Evolutionary conservation across 2,329 filamentous ascomycete species (phyloP).

Genomic region (Aspergillus brunneoviolaceus): DNA sequence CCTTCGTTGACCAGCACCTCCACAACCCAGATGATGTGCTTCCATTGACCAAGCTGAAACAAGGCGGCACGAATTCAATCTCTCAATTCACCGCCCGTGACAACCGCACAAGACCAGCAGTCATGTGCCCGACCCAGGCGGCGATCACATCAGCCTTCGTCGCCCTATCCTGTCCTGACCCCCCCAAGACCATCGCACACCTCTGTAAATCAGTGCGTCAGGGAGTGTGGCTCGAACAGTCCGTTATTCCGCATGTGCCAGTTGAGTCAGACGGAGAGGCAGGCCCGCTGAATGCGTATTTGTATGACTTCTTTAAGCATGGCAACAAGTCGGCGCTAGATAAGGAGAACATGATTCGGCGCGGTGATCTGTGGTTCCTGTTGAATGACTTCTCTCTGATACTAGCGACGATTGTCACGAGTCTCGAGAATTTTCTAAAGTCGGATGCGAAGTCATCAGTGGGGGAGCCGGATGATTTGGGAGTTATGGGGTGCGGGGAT

Average conservation of each 20-base stretch:
- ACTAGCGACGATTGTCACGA: conserved; percentile 37
- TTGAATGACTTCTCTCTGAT: conserved; percentile 65
- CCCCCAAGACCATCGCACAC: conserved; percentile 64
- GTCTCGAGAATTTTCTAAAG: conserved; percentile 34
- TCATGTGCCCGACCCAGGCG: conserved; percentile 19
- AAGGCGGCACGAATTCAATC: conserved; percentile 36
- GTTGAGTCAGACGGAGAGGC: conserved; percentile 58
- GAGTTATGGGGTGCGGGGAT: conserved; percentile 32
- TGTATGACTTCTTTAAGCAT: conserved; percentile 76
- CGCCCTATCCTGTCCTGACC: conserved; percentile 63
- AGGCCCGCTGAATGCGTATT: conserved; percentile 43
- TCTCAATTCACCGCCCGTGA: background rate
- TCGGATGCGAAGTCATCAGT: conserved; percentile 6
- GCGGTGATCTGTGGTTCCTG: conserved; percentile 69
- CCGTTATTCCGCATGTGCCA: conserved; percentile 67
- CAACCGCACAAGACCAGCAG: background rate
- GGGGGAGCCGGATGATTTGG: conserved; percentile 18
- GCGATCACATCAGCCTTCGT: conserved; percentile 65
- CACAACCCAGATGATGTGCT: conserved; percentile 54
- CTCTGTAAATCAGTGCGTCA: conserved; percentile 64
- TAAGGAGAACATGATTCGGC: conserved; percentile 64
- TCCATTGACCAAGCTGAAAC: conserved; percentile 55
- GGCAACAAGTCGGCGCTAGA: conserved; percentile 62
- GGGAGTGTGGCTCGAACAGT: conserved; percentile 72
- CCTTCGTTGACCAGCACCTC: conserved; percentile 66